Evolutionary conservation across 495 filamentous ascomycete species (phyloP).

Genomic region (Lepraria neglecta): DNA sequence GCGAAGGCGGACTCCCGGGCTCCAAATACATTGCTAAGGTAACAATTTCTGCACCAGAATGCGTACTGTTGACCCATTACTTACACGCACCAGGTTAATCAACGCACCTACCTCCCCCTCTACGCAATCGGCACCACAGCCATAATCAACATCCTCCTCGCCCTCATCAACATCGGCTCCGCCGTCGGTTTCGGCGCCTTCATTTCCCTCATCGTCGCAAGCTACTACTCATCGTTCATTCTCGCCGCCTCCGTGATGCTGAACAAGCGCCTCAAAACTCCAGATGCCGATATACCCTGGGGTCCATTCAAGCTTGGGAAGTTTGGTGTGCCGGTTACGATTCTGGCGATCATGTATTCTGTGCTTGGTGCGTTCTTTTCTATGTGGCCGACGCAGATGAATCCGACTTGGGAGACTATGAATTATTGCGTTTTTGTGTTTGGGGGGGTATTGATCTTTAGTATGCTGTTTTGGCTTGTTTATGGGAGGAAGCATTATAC

Average conservation of each 20-base stretch:
- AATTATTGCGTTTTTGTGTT: slow-evolving; percentile 15
- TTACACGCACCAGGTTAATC: slow-evolving; percentile 10
- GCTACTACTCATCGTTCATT: slow-evolving; percentile 40
- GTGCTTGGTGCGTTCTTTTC: slow-evolving; percentile 10
- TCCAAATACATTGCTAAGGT: slow-evolving; percentile 34
- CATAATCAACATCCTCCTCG: slow-evolving; percentile 37
- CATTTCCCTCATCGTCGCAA: slow-evolving; percentile 39
- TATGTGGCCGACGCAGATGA: slow-evolving; percentile 11
- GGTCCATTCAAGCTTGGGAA: slow-evolving; percentile 14
- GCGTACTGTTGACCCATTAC: not conserved
- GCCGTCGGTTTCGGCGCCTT: slow-evolving; percentile 45
- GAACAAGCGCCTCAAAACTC: slow-evolving; percentile 31
- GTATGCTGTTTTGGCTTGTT: slow-evolving; percentile 14
- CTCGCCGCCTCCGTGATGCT: slow-evolving; percentile 39
- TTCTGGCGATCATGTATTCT: slow-evolving; percentile 8
- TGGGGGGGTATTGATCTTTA: slow-evolving; percentile 13
- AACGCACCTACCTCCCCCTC: slow-evolving; percentile 33
- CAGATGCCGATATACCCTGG: slow-evolving; percentile 1
- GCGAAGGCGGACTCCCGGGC: slow-evolving; percentile 45
- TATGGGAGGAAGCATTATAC: slow-evolving; percentile 18
- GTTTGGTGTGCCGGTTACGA: slow-evolving; percentile 13
- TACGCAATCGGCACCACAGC: slow-evolving; percentile 36
- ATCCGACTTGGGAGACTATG: slow-evolving; percentile 8
- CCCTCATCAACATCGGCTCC: slow-evolving; percentile 47
- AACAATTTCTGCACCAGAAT: slow-evolving; percentile 18